These are phyloP conservation scores for Tephrocybe sp. DNA, from an alignment of 768 basidiomycete genomes.

Conservation along the genomic window DNA sequence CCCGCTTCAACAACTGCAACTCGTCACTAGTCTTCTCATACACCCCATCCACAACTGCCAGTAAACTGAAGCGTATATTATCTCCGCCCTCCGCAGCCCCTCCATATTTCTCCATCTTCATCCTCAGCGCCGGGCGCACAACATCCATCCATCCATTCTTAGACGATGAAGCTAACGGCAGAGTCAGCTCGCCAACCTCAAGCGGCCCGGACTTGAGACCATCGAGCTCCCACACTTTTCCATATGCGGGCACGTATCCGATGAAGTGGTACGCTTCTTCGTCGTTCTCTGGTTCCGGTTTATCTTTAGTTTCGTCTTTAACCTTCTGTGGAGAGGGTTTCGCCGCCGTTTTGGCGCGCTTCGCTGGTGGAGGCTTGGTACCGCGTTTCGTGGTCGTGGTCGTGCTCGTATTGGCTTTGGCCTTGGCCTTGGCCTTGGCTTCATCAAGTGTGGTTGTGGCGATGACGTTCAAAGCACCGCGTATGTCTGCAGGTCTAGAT, in stretches of 20 bases:
- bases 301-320: constrained; percentile 20
- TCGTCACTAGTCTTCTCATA: constrained; percentile 51
- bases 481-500: constrained; percentile 56
- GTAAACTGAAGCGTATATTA: constrained; percentile 60
- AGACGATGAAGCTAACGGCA: constrained; percentile 5
- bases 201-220: constrained; percentile 63
- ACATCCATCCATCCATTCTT: constrained; percentile 56
- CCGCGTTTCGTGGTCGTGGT: constrained; percentile 20
- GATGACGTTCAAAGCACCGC: constrained; percentile 48
- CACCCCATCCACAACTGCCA: constrained; percentile 57
- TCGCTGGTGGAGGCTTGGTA: constrained; percentile 36
- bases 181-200: constrained; percentile 58
- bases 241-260: constrained; percentile 60
- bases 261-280: constrained; percentile 65
- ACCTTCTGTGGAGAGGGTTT: constrained; percentile 14
- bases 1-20: constrained; percentile 52
- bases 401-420: constrained; percentile 13
- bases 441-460: constrained; percentile 45
- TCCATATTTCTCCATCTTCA: constrained; percentile 62
- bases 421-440: constrained; percentile 35
- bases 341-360: constrained; percentile 29
- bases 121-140: constrained; percentile 56
- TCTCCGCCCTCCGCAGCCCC: constrained; percentile 39
- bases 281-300: constrained; percentile 21
- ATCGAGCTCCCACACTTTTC: constrained; percentile 73